Base-by-base conservation (phyloP, 495 filamentous ascomycete genomes). In the Podospora pseudopauciseta region DNA sequence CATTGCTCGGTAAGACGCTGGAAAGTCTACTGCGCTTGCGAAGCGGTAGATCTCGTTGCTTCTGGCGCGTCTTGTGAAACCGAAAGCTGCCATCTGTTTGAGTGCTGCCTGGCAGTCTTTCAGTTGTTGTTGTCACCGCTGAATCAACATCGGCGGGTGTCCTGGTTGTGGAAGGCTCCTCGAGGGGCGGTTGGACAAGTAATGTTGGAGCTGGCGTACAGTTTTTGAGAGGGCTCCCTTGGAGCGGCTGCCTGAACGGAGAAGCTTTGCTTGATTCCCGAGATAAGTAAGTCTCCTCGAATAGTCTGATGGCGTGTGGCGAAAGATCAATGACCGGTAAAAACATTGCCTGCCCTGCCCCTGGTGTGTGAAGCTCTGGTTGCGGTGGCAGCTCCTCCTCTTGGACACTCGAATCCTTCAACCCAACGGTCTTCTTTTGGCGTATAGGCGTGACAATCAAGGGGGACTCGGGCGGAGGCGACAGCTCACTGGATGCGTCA, bases 61-160 rank as follows among this genome's bases (percentile, higher is more conserved):
- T 44, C 6, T 13, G 13, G 58, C 39, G 30, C n/a, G 58, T 28
- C n/a, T 20, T 61, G 32, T 64, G 67, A 70, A 72, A 77, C 19
- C 70, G 72, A 63, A 77, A 77, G 67, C 75, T 77, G 5, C 70
- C 70, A 57, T 75, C 75, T 0, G 60, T 76, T 13, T 69, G 75
- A 34, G 75, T 75, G 19, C 49, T 64, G 2, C 57, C 59, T 39
- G 67, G 72, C 9, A 73, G 65, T 58, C 67, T 65, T 5, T 75
- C 71, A 54, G 67, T 70, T 13, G 54, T 58, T 28, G 32, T 55
- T 32, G 27, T 60, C 32, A 49, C 15, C 1, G 60, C 28, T 19
- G 61, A 49, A 9, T 53, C 53, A 7, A 53, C 23, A 23, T 49
- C 39, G 39, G 39, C 13, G 39, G 39, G 39, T 16, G 39, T 49